phyloP scores from a whole-genome alignment of 75 land plant species.

The Gnetum montanum region DNA sequence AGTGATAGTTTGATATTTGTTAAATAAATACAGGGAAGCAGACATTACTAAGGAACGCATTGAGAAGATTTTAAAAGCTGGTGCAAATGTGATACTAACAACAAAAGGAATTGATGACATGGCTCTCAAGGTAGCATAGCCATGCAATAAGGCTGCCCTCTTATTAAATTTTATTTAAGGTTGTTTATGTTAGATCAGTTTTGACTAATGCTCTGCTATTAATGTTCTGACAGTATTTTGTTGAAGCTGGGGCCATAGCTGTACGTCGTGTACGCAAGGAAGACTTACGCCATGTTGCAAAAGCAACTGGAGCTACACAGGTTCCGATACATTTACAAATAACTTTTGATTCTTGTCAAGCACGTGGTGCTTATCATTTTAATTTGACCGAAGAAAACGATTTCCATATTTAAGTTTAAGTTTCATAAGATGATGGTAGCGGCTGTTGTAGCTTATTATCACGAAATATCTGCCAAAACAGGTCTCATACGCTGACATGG shows the following conservation, averaged over 20 bases:
- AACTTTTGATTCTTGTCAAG: neutral
- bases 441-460: too few species aligned
- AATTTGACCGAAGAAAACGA: too few species aligned
- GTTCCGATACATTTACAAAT: too few species aligned
- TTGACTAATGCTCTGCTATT: neutral
- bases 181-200: neutral
- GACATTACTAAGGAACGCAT: constrained; percentile 96
- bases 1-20: neutral
- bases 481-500: too few species aligned
- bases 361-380: too few species aligned
- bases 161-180: too few species aligned
- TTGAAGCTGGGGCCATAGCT: constrained; percentile 96
- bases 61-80: constrained; percentile 93
- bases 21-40: constrained; percentile 87
- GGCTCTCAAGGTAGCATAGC: constrained; percentile 74
- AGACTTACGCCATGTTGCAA: constrained; percentile 93
- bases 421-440: too few species aligned
- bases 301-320: constrained; percentile 95
- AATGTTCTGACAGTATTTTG: constrained; percentile 67
- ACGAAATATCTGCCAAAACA: too few species aligned
- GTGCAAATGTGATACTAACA: constrained; percentile 94
- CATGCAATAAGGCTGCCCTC: too few species aligned
- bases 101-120: constrained; percentile 99
- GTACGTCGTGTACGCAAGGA: constrained; percentile 92
- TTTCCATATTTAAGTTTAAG: too few species aligned